Conservation (phyloP, 1,284 basidiomycete species). For the Rhodotorula sp. region DNA sequence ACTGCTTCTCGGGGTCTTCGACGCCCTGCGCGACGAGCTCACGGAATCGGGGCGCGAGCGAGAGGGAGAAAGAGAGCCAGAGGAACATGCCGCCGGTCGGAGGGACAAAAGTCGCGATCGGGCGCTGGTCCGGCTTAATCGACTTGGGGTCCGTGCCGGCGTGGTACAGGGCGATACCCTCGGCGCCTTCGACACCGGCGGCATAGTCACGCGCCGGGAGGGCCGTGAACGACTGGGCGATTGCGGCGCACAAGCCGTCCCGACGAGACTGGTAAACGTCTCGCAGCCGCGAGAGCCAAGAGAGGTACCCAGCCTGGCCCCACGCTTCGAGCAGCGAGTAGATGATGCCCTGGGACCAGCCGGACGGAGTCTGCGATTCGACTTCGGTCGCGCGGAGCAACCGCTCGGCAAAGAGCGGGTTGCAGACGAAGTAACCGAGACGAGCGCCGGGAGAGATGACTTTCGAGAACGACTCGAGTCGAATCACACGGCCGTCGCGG, state of each 20-base stretch:
- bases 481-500: conserved; percentile 71
- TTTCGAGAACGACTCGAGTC: conserved; percentile 71
- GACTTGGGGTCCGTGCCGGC: neutral
- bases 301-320: conserved; percentile 64
- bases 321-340: conserved; percentile 9
- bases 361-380: conserved; percentile 68
- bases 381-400: conserved; percentile 69
- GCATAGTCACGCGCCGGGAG: conserved; percentile 13
- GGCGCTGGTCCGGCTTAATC: conserved; percentile 9
- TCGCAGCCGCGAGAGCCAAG: conserved; percentile 66
- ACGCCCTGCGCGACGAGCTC: conserved; percentile 48
- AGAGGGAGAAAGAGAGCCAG: conserved; percentile 52
- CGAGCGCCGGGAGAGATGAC: conserved; percentile 62
- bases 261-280: conserved; percentile 59
- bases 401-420: conserved; percentile 66
- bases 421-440: conserved; percentile 71
- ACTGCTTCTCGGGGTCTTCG: conserved; percentile 49
- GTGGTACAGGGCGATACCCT: conserved; percentile 22
- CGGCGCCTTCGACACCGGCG: conserved; percentile 8
- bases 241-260: conserved; percentile 60
- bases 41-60: conserved; percentile 58
- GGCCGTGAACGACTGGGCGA: conserved; percentile 43
- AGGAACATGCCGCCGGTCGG: conserved; percentile 38
- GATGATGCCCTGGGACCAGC: conserved; percentile 56
- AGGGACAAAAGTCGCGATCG: conserved; percentile 32